Conservation (phyloP, 1,284 basidiomycete species). For the Austroboletus rostrupii region DNA sequence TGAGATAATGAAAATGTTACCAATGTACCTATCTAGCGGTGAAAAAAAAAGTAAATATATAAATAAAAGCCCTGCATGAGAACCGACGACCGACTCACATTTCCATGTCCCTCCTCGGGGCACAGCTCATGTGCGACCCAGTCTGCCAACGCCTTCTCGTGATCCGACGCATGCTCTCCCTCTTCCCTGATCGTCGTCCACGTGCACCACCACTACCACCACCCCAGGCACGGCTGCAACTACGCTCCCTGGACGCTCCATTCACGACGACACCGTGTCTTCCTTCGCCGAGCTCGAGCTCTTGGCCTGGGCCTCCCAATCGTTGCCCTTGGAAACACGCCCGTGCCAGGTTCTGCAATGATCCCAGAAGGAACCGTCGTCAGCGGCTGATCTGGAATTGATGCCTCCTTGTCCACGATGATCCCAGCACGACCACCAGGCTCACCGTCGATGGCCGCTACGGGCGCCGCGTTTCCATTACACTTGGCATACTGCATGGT, state of each 20-base stretch:
- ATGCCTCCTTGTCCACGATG: constrained; percentile 38
- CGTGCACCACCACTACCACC: not conserved
- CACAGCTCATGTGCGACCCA: constrained; percentile 54
- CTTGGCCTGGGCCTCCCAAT: constrained; percentile 35
- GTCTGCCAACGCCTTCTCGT: constrained; percentile 47
- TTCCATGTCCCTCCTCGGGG: constrained; percentile 31
- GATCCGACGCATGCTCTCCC: constrained; percentile 35
- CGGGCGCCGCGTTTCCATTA: constrained; percentile 30
- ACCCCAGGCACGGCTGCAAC: constrained; percentile 1
- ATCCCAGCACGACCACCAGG: constrained; percentile 43
- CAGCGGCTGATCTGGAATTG: constrained; percentile 24
- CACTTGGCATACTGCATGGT: constrained; percentile 53
- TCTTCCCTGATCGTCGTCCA: not conserved
- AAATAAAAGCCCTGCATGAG: not conserved
- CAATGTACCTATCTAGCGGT: not conserved
- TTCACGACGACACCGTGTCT: not conserved
- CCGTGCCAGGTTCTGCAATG: constrained; percentile 61
- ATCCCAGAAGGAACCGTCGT: constrained; percentile 46
- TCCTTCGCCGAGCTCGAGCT: constrained; percentile 3
- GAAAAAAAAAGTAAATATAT: not conserved
- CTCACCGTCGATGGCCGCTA: constrained; percentile 46
- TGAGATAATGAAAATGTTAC: not conserved
- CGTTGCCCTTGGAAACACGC: constrained; percentile 50
- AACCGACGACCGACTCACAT: not conserved
- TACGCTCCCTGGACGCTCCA: constrained; percentile 16